A percentile compares a stretch with the other conserved stretches of the same genome.
Evolutionary conservation across 2,329 filamentous ascomycete species (phyloP).

Genomic region (Cyclaneusma minus): DNA sequence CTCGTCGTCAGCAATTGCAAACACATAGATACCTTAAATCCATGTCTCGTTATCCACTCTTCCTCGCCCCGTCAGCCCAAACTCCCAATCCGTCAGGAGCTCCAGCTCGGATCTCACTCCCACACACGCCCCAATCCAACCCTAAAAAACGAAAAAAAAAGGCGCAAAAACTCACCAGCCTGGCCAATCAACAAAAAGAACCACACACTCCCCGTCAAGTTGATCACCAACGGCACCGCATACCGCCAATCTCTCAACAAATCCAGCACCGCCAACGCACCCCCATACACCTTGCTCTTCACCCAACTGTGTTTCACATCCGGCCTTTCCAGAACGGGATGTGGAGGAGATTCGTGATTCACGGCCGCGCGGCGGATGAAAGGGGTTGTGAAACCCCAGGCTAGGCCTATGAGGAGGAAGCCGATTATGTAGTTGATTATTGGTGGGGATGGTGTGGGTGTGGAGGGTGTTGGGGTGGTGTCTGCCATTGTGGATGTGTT

Average conservation of each 20-base stretch:
- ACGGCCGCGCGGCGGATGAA: slow-evolving; percentile 83
- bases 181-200: slow-evolving; percentile 90
- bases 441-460: slow-evolving; percentile 21
- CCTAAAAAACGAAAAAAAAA: no score
- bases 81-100: no score
- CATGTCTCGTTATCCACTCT: no score
- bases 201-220: slow-evolving; percentile 88
- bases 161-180: slow-evolving; percentile 46
- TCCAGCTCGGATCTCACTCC: background rate
- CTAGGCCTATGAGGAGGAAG: slow-evolving; percentile 80
- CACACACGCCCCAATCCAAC: background rate
- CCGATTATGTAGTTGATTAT: slow-evolving; percentile 72
- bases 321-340: slow-evolving; percentile 35
- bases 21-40: no score
- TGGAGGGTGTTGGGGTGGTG: slow-evolving; percentile 3
- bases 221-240: slow-evolving; percentile 69
- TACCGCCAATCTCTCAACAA: slow-evolving; percentile 70
- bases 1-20: no score
- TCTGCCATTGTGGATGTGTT: no score
- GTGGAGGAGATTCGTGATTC: slow-evolving; percentile 49
- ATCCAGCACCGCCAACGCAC: slow-evolving; percentile 63
- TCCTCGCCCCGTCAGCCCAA: no score
- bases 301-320: slow-evolving; percentile 42
- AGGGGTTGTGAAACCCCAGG: slow-evolving; percentile 84
- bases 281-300: slow-evolving; percentile 42